Base-by-base conservation (phyloP, 164 flowering plant genomes). In the Aristolochia contorta region DNA sequence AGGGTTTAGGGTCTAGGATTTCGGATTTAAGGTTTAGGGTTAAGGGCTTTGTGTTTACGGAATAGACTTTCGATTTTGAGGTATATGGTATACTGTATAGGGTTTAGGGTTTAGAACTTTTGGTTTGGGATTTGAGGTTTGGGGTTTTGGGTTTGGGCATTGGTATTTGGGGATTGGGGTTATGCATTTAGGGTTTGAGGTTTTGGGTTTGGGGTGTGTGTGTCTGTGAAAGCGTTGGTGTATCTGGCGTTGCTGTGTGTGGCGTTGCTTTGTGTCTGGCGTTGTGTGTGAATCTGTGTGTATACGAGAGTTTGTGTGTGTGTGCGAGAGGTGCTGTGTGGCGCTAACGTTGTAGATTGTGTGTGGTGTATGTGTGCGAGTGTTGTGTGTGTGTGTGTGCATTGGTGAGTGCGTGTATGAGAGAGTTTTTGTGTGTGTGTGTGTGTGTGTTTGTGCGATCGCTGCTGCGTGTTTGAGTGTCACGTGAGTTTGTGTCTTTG, bases 1-100 rank as follows among this genome's bases (percentile, higher is more conserved):
- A 54, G 57, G 57, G 57, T 54, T 54, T 54, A 54, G 57, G 57
- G 57, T 54, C 24, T 54, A 54, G 57, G 57, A 32, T 54, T 54
- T 54, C 21, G 57, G 57, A 32, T 54, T 13, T 54, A 54, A 32
- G 57, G 37, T 54, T 54, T 54, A 54, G 57, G 57, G 57, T 54
- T 54, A 21, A 54, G 57, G 57, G 57, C 10, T 54, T 54, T 9
- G 27, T 25, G 57, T 20, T 54, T 54, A 54, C n/a, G n/a, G n/a
- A n/a, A n/a, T n/a, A n/a, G n/a, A n/a, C n/a, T n/a, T n/a, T n/a
- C n/a, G n/a, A n/a, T n/a, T n/a, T n/a, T n/a, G n/a, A n/a, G n/a
- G n/a, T n/a, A n/a, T n/a, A n/a, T n/a, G n/a, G n/a, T n/a, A n/a
- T n/a, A n/a, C n/a, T n/a, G n/a, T n/a, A n/a, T n/a, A n/a, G n/a